Base-by-base conservation (phyloP, 176 grass and related monocot genomes). In the Musa schizocarpa region DNA sequence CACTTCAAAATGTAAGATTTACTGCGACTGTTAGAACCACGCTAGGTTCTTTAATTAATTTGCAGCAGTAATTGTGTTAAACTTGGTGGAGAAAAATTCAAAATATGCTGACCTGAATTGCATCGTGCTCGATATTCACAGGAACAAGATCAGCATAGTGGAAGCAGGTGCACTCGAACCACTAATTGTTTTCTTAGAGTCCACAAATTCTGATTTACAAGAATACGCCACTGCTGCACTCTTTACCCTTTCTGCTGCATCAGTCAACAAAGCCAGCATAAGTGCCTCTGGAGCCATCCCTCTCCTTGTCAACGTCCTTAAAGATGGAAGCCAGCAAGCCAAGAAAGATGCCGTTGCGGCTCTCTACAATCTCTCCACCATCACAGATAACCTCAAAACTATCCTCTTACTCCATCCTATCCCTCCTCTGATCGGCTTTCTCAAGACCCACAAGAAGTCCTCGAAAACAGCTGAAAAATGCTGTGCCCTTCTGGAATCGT, bases 391-490 rank as follows among this genome's bases (percentile, higher is more conserved):
- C 72, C 21, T 74, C 23, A 57, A 25, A 22, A 34, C 22, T 11
- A 74, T 74, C 22, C 23, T 74, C 13, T 54, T 11, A 19, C 52
- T 53, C 72, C 54, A 57, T 17, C 22, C 72, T 13, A 57, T 74
- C n/a, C 72, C 72, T 74, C 72, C 72, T 17, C 22, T 74, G 22
- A 74, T 74, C 12, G 25, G 11, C 53, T 29, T 74, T 8, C 72
- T 74, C 11, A 74, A 29, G 53, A 27, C 22, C 51, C 24, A 17
- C 51, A 74, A 74, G 53, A 74, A 74, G 29, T 74, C 72, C 20
- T 74, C 72, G 24, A 57, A 54, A 74, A 27, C 23, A 6, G 34
- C 3, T 43, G 34, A 43, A 43, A 43, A 43, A 43, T 43, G 34
- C 34, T 43, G 34, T 43, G 34, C 34, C 34, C 0, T 43, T 43